Conservation (phyloP, 2,329 filamentous ascomycete genomes). For the Bretziella fagacearum region DNA sequence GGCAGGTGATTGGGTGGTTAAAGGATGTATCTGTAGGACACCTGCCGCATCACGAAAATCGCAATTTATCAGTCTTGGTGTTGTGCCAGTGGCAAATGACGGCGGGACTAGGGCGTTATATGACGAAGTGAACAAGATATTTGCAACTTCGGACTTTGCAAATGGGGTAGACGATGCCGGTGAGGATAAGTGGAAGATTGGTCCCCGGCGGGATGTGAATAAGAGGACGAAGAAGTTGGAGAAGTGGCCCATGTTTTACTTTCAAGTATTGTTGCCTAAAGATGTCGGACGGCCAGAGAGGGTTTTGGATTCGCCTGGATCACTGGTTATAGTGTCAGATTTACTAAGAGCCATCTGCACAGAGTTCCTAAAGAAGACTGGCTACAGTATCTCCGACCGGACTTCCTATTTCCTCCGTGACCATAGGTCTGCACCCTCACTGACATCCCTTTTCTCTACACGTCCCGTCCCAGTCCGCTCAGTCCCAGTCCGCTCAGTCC, state of each 20-base stretch:
- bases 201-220: conserved; percentile 28
- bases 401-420: too few relatives aligned
- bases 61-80: conserved; percentile 71
- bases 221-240: conserved; percentile 46
- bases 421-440: too few relatives aligned
- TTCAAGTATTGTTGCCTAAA: conserved; percentile 40
- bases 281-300: background rate
- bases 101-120: conserved; percentile 50
- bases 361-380: conserved; percentile 52
- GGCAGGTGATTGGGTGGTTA: conserved; percentile 42
- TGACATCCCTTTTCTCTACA: too few relatives aligned
- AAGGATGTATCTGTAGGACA: conserved; percentile 52
- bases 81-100: conserved; percentile 43
- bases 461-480: too few relatives aligned
- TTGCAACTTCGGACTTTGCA: conserved; percentile 63
- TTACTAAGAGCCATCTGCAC: conserved; percentile 51
- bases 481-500: too few relatives aligned
- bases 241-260: conserved; percentile 74
- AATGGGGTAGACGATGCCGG: conserved; percentile 29
- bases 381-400: too few relatives aligned
- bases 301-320: conserved; percentile 1
- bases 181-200: conserved; percentile 21
- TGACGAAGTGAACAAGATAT: conserved; percentile 61
- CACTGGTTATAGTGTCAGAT: conserved; percentile 25
- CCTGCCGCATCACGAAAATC: conserved; percentile 54